These are phyloP conservation scores for Ajuga reptans DNA, from an alignment of 305 asterid genomes.

Conservation along the genomic window DNA sequence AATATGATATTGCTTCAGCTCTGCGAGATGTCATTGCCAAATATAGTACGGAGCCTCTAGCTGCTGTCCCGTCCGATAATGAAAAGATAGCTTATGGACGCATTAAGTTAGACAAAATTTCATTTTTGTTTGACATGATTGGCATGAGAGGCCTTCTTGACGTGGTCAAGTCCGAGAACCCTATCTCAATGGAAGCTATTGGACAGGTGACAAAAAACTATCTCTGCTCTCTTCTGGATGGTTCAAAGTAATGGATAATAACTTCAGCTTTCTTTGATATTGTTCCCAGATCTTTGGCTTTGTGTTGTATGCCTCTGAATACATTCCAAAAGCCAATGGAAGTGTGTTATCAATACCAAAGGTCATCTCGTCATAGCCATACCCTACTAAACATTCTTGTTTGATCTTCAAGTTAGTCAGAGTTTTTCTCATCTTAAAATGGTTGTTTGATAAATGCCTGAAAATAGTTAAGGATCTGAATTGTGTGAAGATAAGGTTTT, in stretches of 20 bases:
- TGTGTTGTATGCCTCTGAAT: constrained; percentile 59
- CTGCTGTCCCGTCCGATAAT: constrained; percentile 55
- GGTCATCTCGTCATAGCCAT: constrained; percentile 34
- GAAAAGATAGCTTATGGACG: constrained; percentile 62
- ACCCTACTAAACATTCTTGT: constrained; percentile 16
- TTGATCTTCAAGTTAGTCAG: neutral
- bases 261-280: constrained; percentile 20
- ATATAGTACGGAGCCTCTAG: constrained; percentile 43
- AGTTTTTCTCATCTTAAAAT: no score
- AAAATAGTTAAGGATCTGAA: neutral
- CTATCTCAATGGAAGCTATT: constrained; percentile 74
- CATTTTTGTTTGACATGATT: constrained; percentile 46
- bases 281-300: constrained; percentile 80
- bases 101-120: constrained; percentile 43
- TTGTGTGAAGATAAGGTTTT: neutral
- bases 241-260: constrained; percentile 10
- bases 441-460: neutral
- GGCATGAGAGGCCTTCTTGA: constrained; percentile 31
- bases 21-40: constrained; percentile 63
- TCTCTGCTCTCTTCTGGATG: constrained; percentile 18
- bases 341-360: constrained; percentile 57
- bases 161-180: constrained; percentile 53
- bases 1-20: constrained; percentile 47
- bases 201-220: constrained; percentile 51
- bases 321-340: constrained; percentile 41